Conservation (phyloP, 805 yeast species). For the Wickerhamomyces rabaulensis region DNA sequence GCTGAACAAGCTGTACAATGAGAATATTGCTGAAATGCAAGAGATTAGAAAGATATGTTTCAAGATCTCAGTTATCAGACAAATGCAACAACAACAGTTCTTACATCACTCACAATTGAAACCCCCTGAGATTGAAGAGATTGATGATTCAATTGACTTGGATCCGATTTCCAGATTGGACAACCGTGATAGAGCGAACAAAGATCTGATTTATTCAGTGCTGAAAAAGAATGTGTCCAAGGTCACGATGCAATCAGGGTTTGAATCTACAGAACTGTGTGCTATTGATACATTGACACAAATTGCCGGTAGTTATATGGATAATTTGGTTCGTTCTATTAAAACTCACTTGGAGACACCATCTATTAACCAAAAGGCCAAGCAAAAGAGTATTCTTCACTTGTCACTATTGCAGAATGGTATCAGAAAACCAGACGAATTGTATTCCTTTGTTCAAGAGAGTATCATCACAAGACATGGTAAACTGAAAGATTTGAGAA, state of each 20-base stretch:
- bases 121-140: slow-evolving; percentile 57
- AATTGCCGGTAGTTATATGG: slow-evolving; percentile 74
- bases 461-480: slow-evolving; percentile 62
- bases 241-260: slow-evolving; percentile 86
- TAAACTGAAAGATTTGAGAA: slow-evolving; percentile 64
- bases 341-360: slow-evolving; percentile 66
- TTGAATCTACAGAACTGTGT: slow-evolving; percentile 71
- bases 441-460: slow-evolving; percentile 70
- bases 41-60: slow-evolving; percentile 84
- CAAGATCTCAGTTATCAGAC: slow-evolving; percentile 80
- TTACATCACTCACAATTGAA: slow-evolving; percentile 69
- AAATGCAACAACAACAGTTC: slow-evolving; percentile 81
- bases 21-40: slow-evolving; percentile 76
- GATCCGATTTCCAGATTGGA: slow-evolving; percentile 75
- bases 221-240: slow-evolving; percentile 69
- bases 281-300: slow-evolving; percentile 81
- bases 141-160: slow-evolving; percentile 62
- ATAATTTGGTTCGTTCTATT: slow-evolving; percentile 66
- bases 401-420: slow-evolving; percentile 82
- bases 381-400: slow-evolving; percentile 44
- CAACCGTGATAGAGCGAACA: slow-evolving; percentile 58
- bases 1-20: slow-evolving; percentile 50
- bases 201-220: slow-evolving; percentile 59
- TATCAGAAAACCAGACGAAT: slow-evolving; percentile 67
- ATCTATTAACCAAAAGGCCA: slow-evolving; percentile 27